These are phyloP conservation scores for Colletotrichum noveboracense DNA, from an alignment of 2,329 filamentous ascomycete species.

Conservation along the genomic window DNA sequence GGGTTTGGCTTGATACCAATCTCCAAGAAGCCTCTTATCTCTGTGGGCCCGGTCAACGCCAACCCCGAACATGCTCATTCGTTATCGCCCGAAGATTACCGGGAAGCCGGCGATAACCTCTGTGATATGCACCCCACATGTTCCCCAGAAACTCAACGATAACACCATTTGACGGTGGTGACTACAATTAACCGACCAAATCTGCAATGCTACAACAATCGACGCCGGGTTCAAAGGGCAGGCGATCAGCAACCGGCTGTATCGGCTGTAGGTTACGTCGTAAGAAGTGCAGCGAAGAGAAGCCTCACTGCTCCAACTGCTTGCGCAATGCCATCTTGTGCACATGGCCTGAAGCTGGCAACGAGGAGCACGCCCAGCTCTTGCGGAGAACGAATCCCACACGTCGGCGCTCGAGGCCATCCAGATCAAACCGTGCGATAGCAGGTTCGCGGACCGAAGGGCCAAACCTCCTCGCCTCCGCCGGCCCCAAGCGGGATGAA, in stretches of 20 bases:
- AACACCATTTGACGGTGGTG: neutral
- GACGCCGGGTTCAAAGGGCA: neutral
- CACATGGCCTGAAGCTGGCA: neutral
- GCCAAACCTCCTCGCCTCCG: fast-evolving
- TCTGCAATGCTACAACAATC: neutral
- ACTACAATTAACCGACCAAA: neutral
- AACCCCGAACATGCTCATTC: neutral
- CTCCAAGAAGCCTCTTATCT: neutral
- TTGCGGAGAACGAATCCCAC: neutral
- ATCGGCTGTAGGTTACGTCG: neutral
- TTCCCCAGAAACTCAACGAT: neutral
- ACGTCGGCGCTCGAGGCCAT: neutral
- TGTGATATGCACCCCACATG: neutral
- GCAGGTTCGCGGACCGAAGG: neutral
- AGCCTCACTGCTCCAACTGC: neutral
- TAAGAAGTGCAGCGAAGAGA: neutral
- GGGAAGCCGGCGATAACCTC: neutral
- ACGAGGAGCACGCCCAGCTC: neutral
- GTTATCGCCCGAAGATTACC: neutral
- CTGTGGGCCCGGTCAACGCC: neutral
- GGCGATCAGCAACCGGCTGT: neutral
- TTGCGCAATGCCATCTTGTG: neutral
- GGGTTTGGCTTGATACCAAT: neutral
- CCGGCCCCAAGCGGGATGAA: neutral
- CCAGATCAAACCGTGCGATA: neutral